phyloP scores from a whole-genome alignment of 2,329 filamentous ascomycete genomes.

The Colletotrichum zoysiae region DNA sequence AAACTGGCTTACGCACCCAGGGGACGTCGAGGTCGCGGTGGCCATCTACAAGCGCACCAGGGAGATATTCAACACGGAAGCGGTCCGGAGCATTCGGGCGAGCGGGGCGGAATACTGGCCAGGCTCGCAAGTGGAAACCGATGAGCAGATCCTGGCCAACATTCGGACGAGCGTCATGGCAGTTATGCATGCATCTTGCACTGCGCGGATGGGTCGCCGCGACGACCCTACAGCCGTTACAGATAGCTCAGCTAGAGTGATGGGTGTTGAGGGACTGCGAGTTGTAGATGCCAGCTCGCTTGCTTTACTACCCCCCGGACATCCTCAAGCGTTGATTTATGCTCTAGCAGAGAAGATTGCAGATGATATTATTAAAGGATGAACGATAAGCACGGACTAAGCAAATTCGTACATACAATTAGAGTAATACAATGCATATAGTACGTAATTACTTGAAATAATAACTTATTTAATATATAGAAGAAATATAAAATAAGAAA shows the following conservation, averaged over 20 bases:
- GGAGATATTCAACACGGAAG: conserved; percentile 49
- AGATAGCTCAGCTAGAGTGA: background rate
- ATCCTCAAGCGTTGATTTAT: background rate
- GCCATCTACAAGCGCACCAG: conserved; percentile 50
- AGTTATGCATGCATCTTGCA: conserved; percentile 30
- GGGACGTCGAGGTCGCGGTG: conserved; percentile 59
- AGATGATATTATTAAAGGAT: background rate
- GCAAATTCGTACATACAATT: too few relatives aligned
- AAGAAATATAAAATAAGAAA: too few relatives aligned
- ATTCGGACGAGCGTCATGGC: conserved; percentile 29
- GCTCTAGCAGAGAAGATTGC: background rate
- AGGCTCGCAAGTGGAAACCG: conserved; percentile 49
- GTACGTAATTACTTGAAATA: too few relatives aligned
- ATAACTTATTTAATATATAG: too few relatives aligned
- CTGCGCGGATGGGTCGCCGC: conserved; percentile 14
- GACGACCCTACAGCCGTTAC: background rate
- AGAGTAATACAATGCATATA: too few relatives aligned
- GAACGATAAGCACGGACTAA: too few relatives aligned
- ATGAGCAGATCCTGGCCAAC: conserved; percentile 54
- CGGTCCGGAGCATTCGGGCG: conserved; percentile 38
- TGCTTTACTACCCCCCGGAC: background rate
- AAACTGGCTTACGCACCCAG: conserved; percentile 57
- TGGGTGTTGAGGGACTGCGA: background rate
- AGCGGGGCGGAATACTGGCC: background rate
- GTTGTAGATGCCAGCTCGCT: background rate